A percentile compares a stretch with the other conserved stretches of the same genome.
Conservation (phyloP, 495 filamentous ascomycete genomes). For the Cercophora sp. region DNA sequence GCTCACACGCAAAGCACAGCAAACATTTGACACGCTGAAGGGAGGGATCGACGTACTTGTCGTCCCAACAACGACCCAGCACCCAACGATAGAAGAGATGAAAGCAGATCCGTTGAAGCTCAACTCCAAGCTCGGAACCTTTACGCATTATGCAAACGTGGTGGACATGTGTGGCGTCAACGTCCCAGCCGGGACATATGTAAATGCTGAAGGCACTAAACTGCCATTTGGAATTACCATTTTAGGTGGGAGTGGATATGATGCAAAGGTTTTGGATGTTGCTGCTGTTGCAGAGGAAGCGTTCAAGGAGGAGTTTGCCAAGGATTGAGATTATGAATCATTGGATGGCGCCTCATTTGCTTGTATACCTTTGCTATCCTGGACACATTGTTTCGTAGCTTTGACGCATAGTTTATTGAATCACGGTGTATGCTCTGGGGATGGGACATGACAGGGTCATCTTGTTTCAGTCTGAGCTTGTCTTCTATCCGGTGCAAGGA, state of each 20-base stretch:
- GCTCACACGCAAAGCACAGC: slow-evolving; percentile 44
- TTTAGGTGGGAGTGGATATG: slow-evolving; percentile 50
- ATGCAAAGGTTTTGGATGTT: slow-evolving; percentile 54
- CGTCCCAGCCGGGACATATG: slow-evolving; percentile 51
- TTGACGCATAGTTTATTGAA: too few species aligned
- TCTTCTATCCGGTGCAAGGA: too few species aligned
- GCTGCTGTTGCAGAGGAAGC: slow-evolving; percentile 50
- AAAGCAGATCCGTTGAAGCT: slow-evolving; percentile 49
- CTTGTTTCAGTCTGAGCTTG: too few species aligned
- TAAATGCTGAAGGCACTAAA: slow-evolving; percentile 27
- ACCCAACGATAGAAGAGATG: slow-evolving; percentile 56
- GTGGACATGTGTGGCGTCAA: slow-evolving; percentile 60
- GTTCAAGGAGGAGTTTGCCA: slow-evolving; percentile 9
- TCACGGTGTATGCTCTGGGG: too few species aligned
- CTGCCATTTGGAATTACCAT: slow-evolving; percentile 65
- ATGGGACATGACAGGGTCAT: too few species aligned
- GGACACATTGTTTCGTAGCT: too few species aligned
- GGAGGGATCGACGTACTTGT: slow-evolving; percentile 53
- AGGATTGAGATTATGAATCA: neutral
- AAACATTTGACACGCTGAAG: slow-evolving; percentile 39
- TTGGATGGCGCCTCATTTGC: too few species aligned
- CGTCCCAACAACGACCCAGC: slow-evolving; percentile 58
- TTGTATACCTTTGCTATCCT: too few species aligned
- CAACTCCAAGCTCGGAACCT: slow-evolving; percentile 56
- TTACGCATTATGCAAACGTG: slow-evolving; percentile 63